phyloP scores from a whole-genome alignment of 768 basidiomycete genomes.

The Fibroporia radiculosa region DNA sequence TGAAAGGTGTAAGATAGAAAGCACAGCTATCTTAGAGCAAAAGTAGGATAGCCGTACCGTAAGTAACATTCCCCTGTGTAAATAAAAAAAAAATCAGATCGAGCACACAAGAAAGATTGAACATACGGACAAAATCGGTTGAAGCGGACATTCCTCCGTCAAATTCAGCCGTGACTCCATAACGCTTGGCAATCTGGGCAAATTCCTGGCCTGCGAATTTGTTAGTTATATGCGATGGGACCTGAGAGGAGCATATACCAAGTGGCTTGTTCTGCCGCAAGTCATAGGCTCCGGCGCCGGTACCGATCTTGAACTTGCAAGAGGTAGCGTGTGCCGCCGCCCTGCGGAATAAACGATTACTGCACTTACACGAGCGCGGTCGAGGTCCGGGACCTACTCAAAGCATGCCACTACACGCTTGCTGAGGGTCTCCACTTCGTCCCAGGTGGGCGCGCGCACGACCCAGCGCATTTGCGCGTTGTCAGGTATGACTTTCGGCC shows the following conservation, averaged over 20 bases:
- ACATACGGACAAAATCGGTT: conserved; percentile 65
- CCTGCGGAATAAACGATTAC: conserved; percentile 28
- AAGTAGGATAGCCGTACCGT: conserved; percentile 35
- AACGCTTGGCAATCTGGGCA: conserved; percentile 37
- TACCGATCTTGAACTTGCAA: conserved; percentile 22
- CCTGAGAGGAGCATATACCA: conserved; percentile 12
- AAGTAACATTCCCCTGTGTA: conserved; percentile 63
- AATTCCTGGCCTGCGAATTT: conserved; percentile 42
- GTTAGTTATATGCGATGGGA: neutral
- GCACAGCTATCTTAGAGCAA: neutral
- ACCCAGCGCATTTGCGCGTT: conserved; percentile 70
- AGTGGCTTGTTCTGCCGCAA: conserved; percentile 26
- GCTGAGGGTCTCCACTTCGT: conserved; percentile 44
- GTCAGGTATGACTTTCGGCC: conserved; percentile 66
- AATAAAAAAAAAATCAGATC: conserved; percentile 3
- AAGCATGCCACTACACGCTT: conserved; percentile 65
- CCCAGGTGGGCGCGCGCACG: conserved; percentile 57
- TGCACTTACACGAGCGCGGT: neutral
- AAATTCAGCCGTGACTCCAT: conserved; percentile 30
- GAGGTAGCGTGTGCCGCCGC: conserved; percentile 56
- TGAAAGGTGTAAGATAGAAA: neutral
- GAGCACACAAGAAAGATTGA: neutral
- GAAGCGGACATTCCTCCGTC: conserved; percentile 45
- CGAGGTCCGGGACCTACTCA: conserved; percentile 37
- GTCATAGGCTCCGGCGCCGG: conserved; percentile 22